Base-by-base conservation (phyloP, 2,329 filamentous ascomycete species). In the Blastomyces emzantsi region DNA sequence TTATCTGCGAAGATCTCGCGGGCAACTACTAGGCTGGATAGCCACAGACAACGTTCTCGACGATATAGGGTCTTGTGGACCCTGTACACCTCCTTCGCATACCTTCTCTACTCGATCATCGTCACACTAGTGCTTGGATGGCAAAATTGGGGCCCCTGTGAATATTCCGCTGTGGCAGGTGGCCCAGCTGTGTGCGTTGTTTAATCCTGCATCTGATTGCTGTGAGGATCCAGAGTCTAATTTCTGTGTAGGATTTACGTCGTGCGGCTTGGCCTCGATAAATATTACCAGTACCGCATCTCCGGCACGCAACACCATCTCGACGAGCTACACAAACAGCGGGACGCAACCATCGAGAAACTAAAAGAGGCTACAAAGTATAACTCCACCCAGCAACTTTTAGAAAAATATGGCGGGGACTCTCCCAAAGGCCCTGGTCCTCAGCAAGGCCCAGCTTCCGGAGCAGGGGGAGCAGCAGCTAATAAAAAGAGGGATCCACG, bases 291-390 rank as follows among this genome's bases (percentile, higher is more conserved):
- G 69, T 95, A 90, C 74, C 90, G 91, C 66, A 88, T 94, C 70
- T 84, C 88, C 28, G 85, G 81, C 19, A 82, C 90, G 13, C 85
- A 88, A 68, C 76, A 81, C 49, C 83, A 88, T 51, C 82, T 97
- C 39, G 88, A 93, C 69, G 84, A 84, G 25, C 83, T 92, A 45
- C 86, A 92, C 70, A 85, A 86, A 62, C 90, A 97, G 75, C 87
- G 93, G 62, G 86, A 90, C 64, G 86, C 86, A 70, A 96, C 92
- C 1, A 97, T 99, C 68, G 89, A 96, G 74, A 92, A 92, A 77
- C 85, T 99, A 67, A 99, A 99, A 77, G 87, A 89, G 64, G 92
- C 92, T 33, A 99, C 94, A 43, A 96, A 90, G 75, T 99, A 97
- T 78, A 90, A 97, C 76, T 94, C 92, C 41, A 99, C 94, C 1